Conservation (phyloP, 768 basidiomycete species). For the Termitomyces sp. region DNA sequence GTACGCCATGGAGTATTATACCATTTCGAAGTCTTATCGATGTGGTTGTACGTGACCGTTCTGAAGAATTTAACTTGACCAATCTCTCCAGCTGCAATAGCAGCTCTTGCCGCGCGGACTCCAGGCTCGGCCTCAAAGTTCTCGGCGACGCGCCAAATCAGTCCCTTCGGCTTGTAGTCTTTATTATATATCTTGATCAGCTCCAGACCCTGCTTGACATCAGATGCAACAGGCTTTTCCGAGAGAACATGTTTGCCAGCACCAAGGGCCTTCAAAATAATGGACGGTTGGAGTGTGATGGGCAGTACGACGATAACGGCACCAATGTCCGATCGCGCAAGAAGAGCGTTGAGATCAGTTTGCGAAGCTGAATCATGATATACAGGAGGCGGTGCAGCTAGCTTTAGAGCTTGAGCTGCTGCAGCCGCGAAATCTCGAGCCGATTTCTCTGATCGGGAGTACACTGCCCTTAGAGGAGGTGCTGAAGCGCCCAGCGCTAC, state of each 20-base stretch:
- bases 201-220: conserved; percentile 55
- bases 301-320: conserved; percentile 76
- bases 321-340: conserved; percentile 61
- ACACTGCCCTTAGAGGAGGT: conserved; percentile 57
- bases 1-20: conserved; percentile 84
- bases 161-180: conserved; percentile 57
- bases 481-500: conserved; percentile 41
- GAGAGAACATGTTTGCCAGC: conserved; percentile 87
- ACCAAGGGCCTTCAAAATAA: conserved; percentile 56
- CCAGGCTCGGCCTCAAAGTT: conserved; percentile 70
- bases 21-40: conserved; percentile 64
- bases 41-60: conserved; percentile 41
- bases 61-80: conserved; percentile 71
- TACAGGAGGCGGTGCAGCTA: conserved; percentile 36
- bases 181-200: conserved; percentile 65
- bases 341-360: conserved; percentile 51
- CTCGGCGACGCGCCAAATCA: conserved; percentile 81
- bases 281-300: conserved; percentile 65
- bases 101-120: conserved; percentile 38
- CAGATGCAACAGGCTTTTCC: conserved; percentile 82
- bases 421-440: conserved; percentile 46
- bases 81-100: conserved; percentile 55
- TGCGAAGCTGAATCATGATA: conserved; percentile 45
- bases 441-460: conserved; percentile 70
- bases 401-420: conserved; percentile 35